phyloP scores from a whole-genome alignment of 331 rosid species.

The Acacia concinna region DNA sequence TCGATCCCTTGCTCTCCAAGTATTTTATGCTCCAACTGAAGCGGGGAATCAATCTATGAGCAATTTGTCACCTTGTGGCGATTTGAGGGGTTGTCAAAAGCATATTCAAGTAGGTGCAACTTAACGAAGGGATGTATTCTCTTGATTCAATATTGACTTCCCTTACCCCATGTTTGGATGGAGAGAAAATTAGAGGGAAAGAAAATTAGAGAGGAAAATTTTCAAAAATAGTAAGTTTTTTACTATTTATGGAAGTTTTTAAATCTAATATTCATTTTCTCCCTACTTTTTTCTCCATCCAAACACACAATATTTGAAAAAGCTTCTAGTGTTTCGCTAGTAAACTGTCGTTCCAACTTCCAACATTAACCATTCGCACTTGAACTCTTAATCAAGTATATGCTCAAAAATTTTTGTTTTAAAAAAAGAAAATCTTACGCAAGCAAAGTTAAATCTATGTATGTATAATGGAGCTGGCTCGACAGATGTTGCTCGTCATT shows the following conservation, averaged over 20 bases:
- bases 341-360: background rate
- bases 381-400: background rate
- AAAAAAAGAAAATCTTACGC: too few relatives aligned
- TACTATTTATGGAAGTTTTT: too few relatives aligned
- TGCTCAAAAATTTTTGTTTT: background rate
- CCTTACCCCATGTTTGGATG: too few relatives aligned
- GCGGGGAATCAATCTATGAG: background rate
- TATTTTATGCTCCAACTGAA: background rate
- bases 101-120: background rate
- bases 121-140: background rate
- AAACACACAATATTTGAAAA: background rate
- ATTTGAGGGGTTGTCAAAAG: background rate
- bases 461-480: background rate
- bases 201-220: too few relatives aligned
- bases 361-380: background rate
- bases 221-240: too few relatives aligned
- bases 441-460: background rate
- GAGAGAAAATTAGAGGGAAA: too few relatives aligned
- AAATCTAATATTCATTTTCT: too few relatives aligned
- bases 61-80: background rate
- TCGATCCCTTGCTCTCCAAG: background rate
- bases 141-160: background rate
- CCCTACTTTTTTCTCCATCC: too few relatives aligned
- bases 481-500: background rate
- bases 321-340: background rate